Evolutionary conservation across 2,329 filamentous ascomycete species (phyloP).

Genomic region (Ampelomyces quisqualis): DNA sequence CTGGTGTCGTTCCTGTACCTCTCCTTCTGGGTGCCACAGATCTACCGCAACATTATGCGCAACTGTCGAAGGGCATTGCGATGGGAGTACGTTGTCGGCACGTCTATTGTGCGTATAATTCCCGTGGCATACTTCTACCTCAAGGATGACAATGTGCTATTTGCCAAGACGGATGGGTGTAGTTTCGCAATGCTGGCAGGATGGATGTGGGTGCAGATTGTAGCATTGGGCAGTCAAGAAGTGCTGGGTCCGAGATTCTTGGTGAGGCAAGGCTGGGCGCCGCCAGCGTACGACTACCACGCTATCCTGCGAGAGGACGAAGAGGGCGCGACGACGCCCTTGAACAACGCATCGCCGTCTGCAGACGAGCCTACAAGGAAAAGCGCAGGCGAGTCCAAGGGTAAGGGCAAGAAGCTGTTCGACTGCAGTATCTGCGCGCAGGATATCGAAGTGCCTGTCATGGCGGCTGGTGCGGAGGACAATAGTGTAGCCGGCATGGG

Average conservation of each 20-base stretch:
- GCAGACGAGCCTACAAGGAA: constrained; percentile 12
- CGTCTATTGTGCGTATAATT: constrained; percentile 73
- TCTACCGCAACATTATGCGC: constrained; percentile 82
- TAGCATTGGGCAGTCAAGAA: constrained; percentile 76
- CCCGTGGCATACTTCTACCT: constrained; percentile 87
- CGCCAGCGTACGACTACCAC: constrained; percentile 88
- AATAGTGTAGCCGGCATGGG: constrained; percentile 44
- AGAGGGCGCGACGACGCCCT: constrained; percentile 71
- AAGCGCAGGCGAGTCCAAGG: constrained; percentile 45
- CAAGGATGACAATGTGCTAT: constrained; percentile 75
- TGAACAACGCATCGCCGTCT: constrained; percentile 54
- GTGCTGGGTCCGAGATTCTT: constrained; percentile 87
- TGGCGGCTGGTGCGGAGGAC: constrained; percentile 53
- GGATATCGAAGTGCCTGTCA: constrained; percentile 81
- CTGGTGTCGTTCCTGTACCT: constrained; percentile 72
- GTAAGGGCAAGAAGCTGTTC: constrained; percentile 63
- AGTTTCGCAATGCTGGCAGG: constrained; percentile 65
- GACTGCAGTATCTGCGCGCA: constrained; percentile 97
- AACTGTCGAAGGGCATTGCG: constrained; percentile 90
- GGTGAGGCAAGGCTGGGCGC: constrained; percentile 66
- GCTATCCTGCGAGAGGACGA: constrained; percentile 84
- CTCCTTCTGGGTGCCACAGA: constrained; percentile 90
- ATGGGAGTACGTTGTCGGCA: constrained; percentile 86
- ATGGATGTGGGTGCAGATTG: constrained; percentile 88
- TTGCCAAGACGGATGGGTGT: constrained; percentile 66